Evolutionary conservation across 805 yeast genomes (phyloP), one percentile per base, ranked within the genome.

Genomic region (Cyberlindnera mrakii): DNA sequence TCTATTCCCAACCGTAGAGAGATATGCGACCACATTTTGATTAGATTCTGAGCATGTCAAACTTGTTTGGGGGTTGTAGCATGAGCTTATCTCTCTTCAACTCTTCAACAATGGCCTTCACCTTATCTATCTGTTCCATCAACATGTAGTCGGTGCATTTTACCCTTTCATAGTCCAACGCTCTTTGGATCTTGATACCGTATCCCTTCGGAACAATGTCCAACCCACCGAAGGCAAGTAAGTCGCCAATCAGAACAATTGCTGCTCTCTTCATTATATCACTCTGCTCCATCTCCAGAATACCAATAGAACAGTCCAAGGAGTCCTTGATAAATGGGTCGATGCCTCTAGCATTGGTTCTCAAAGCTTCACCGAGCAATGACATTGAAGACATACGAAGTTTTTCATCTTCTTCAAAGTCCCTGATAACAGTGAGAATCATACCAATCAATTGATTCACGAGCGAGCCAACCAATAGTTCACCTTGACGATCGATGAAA

Each of bases 351-450:
- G 89, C 81, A 46, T 79, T 78, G 1, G 66, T 65, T 48, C 76
- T 75, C 53, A 89, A 75, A 31, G 84, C 67, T 6, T 75, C 65
- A 25, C 97, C 96, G n/a, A 91, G 59, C 13, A 93, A 61, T 0
- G 96, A 85, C 78, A 90, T 74, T 0, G 96, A 77, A 2, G 97
- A 90, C 84, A 88, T 81, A 51, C 97, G 69, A 33, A 89, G 49
- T 33, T 81, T 72, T 45, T 72, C 67, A 49, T 88, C 96, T 4
- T 50, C 50, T 3, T 57, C 64, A 17, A 62, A 57, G 4, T 60
- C 51, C n/a, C 60, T 49, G 3, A 78, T 66, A 18, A 71, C 55
- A 1, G 51, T 35, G 3, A 85, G 54, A 25, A 78, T 70, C 0
- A 69, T 53, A 5, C 63, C 57, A 1, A 77, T 69, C 5, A 88